Evolutionary conservation across 2,329 filamentous ascomycete genomes (phyloP), one percentile per base, ranked within the genome.

Genomic region (Ophiostoma tasmaniense): DNA sequence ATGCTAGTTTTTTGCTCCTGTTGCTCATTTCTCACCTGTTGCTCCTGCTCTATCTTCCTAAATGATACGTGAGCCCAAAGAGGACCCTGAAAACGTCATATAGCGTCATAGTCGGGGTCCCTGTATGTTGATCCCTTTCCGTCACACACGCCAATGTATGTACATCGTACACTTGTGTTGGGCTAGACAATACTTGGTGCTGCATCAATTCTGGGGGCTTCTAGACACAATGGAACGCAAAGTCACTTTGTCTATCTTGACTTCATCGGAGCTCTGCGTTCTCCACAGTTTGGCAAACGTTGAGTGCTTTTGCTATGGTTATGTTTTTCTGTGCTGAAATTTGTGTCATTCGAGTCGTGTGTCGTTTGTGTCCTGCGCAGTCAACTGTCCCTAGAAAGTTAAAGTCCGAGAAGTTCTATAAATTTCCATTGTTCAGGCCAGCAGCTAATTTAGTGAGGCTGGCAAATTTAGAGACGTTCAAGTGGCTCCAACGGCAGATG

Each of bases 11-110:
- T 25, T 13, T 28, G 22, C 50, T 25, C n/a, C n/a, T n/a, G 22
- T 17, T 25, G n/a, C n/a, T 8, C 22, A 17, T 22, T 55, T 55
- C 8, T 10, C 3, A 2, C 10, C 11, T n/a, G 3, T 25, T 10
- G n/a, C 50, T 50, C 17, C 42, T 39, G 3, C 13, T 39, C 2
- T 39, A 37, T 10, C 10, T 5, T 20, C 10, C 10, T 55, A n/a
- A 55, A n/a, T 22, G 50, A 10, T 25, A 13, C 50, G 1, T 7
- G n/a, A 11, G 22, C 50, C 50, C 50, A 55, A 11, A 3, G 14
- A 42, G 64, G 64, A 42, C 64, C 64, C 62, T 67, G 22, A 65
- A 28, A 22, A 30, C 33, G 64, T 20, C 37, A 65, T 42, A 39
- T 22, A 42, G 7, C 64, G 37, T 39, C 37, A 25, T 42, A 17